Conservation (phyloP, 1,139 yeast genomes). For the Zygoascus meyerae region DNA sequence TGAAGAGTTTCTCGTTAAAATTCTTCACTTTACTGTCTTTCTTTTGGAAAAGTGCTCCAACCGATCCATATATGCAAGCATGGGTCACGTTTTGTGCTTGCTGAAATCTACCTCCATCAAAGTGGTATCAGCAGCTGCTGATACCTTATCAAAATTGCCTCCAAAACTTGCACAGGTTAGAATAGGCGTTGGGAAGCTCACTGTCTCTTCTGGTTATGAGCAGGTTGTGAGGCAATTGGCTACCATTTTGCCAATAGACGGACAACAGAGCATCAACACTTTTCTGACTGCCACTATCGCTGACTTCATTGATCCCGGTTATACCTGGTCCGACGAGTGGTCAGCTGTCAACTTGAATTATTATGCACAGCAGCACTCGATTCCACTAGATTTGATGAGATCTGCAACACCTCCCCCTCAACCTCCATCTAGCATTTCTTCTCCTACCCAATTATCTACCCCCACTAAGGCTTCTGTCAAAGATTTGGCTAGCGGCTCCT, state of each 20-base stretch:
- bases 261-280: constrained; percentile 22
- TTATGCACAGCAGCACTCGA: constrained; percentile 18
- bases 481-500: not conserved
- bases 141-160: constrained; percentile 55
- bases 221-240: constrained; percentile 29
- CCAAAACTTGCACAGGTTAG: constrained; percentile 49
- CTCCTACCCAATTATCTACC: constrained; percentile 5
- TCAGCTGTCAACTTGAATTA: constrained; percentile 28
- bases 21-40: constrained; percentile 57
- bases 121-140: constrained; percentile 57
- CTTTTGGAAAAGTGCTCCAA: constrained; percentile 67
- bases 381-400: not conserved
- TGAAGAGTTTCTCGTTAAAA: constrained; percentile 42
- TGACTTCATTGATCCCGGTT: constrained; percentile 24
- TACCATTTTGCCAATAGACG: constrained; percentile 27
- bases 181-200: constrained; percentile 36
- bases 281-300: constrained; percentile 18
- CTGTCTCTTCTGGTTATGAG: constrained; percentile 30
- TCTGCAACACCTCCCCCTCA: constrained; percentile 8
- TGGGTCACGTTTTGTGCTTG: constrained; percentile 56
- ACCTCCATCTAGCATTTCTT: constrained; percentile 1
- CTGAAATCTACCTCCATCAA: constrained; percentile 55
- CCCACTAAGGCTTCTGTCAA: constrained; percentile 11
- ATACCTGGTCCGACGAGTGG: constrained; percentile 25
- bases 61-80: constrained; percentile 60